phyloP scores from a whole-genome alignment of 495 filamentous ascomycete species.

The Pyrenula aspistea region DNA sequence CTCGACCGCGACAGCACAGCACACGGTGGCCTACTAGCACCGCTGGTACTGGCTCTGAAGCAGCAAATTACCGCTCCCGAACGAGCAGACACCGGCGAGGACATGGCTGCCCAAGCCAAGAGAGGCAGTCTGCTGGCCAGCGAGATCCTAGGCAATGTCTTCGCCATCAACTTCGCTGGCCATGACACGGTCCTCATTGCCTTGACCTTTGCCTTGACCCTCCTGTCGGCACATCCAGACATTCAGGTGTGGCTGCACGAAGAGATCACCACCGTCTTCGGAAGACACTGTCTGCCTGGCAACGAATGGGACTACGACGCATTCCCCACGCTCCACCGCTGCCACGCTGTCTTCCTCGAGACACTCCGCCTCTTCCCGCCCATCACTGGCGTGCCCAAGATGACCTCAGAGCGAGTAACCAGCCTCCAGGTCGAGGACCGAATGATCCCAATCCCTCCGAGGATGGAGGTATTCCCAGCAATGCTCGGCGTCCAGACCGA shows the following conservation, averaged over 20 bases:
- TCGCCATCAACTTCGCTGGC: constrained; percentile 41
- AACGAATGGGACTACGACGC: background rate
- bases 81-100: no score
- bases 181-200: constrained; percentile 43
- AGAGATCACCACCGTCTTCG: no score
- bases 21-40: no score
- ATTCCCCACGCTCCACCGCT: background rate
- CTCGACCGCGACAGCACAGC: no score
- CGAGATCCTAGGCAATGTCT: constrained; percentile 39
- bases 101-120: no score
- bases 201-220: constrained; percentile 31
- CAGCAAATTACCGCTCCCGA: no score
- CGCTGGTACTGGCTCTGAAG: no score
- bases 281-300: no score
- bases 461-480: background rate
- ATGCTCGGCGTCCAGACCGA: background rate
- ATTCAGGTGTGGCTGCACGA: constrained; percentile 36
- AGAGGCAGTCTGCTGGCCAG: background rate
- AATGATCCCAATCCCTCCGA: no score
- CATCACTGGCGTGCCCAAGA: background rate
- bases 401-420: background rate
- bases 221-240: constrained; percentile 33
- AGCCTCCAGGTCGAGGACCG: no score
- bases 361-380: background rate
- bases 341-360: background rate